Base-by-base conservation (phyloP, 495 filamentous ascomycete genomes). In the Penicillium coprophilum region DNA sequence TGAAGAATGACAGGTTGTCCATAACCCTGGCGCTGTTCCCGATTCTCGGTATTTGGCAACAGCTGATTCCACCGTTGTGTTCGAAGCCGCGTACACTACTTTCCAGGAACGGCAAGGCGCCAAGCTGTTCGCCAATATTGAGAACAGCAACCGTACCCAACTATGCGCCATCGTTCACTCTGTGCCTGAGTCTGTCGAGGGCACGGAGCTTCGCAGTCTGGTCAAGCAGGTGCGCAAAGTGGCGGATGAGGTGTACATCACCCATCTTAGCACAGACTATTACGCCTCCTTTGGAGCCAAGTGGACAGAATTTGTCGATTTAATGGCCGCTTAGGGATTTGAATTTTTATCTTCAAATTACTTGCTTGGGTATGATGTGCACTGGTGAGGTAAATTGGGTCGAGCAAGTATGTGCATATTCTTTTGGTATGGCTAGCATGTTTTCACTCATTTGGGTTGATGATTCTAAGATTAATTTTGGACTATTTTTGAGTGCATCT, bases 21-120 rank as follows among this genome's bases (percentile, higher is more conserved):
- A 81, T 53, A 81, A 81, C 31, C 78, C 78, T 2, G 78, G 78
- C 2, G 65, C 65, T 4, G 55, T 78, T 13, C 78, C 78, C 6
- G 77, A 80, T 57, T 62, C 75, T 50, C 73, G 71, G 27, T 79
- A 75, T 62, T 57, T 77, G 49, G 32, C 62, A 28, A 66, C 66
- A 5, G 72, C 74, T 56, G 74, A 78, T 61, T 70, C 71, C 51
- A 76, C 74, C 7, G 75, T 80, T 27, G 73, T 81, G 1, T 77
- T 79, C 55, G 76, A 80, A 56, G 74, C 67, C 31, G 70, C 74
- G 7, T 77, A 80, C 52, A 62, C 61, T 40, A 76, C 70, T 40
- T 80, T 77, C 64, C 66, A 69, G 34, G 63, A 70, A 46, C 64
- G 74, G 28, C 50, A 69, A 13, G 58, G 67, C 13, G 65, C 65